These are phyloP conservation scores for Salix purpurea DNA, from an alignment of 345 rosid species.

Conservation along the genomic window DNA sequence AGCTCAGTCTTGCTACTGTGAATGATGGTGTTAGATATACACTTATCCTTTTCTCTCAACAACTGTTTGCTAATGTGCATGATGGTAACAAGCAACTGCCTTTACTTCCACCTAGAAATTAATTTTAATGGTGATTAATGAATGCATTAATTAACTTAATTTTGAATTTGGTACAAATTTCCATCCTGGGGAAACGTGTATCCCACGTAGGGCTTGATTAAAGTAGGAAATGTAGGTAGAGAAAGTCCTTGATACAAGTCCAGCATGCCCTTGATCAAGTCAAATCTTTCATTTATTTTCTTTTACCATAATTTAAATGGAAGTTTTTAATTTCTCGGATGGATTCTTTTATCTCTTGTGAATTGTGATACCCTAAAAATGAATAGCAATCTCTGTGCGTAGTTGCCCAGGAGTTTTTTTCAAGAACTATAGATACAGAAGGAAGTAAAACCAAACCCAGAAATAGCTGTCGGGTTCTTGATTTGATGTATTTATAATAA, in stretches of 20 bases:
- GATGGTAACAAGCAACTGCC: background rate
- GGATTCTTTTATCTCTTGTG: constrained; percentile 8
- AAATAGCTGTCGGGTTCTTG: background rate
- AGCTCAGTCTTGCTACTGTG: background rate
- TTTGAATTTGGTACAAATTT: background rate
- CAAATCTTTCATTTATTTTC: background rate
- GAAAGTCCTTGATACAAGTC: too few species aligned
- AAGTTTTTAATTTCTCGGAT: background rate
- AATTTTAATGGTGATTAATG: background rate
- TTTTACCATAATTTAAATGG: background rate
- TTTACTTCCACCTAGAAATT: background rate
- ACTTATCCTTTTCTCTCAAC: background rate
- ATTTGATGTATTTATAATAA: too few species aligned
- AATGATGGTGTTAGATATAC: background rate
- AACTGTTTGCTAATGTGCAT: background rate
- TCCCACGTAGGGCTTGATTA: background rate
- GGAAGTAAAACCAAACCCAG: background rate
- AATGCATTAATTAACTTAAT: background rate
- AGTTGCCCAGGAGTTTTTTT: background rate
- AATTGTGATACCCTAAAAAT: constrained; percentile 16
- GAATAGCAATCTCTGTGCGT: constrained; percentile 16
- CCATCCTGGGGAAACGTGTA: background rate
- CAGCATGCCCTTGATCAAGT: background rate
- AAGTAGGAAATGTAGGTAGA: background rate
- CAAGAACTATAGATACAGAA: background rate